phyloP scores from a whole-genome alignment of 345 rosid genomes.

The Erucastrum elatum region DNA sequence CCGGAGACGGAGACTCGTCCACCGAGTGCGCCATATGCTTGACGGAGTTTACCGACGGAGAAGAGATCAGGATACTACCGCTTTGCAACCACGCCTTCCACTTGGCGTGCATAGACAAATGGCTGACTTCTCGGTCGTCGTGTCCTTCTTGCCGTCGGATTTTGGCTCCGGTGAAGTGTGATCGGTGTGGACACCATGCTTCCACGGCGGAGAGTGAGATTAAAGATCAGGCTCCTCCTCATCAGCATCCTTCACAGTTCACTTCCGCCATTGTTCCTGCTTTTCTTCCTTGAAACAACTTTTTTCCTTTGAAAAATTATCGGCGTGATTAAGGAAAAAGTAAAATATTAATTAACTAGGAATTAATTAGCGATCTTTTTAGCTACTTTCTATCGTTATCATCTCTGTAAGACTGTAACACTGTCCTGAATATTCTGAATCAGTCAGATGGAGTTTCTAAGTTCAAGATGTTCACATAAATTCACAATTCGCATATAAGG shows the following conservation, averaged over 20 bases:
- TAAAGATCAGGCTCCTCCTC: constrained; percentile 30
- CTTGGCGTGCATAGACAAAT: constrained; percentile 60
- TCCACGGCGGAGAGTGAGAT: constrained; percentile 29
- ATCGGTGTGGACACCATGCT: constrained; percentile 34
- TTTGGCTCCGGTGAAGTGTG: constrained; percentile 41
- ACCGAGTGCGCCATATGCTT: constrained; percentile 66
- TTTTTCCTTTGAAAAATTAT: not conserved
- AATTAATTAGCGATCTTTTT: constrained; percentile 27
- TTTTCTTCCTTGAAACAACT: constrained; percentile 34
- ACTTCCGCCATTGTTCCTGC: constrained; percentile 34
- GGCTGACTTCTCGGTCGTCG: constrained; percentile 61
- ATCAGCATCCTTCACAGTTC: constrained; percentile 30
- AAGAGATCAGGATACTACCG: constrained; percentile 57
- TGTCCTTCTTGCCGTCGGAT: constrained; percentile 74
- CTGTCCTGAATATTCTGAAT: constrained; percentile 5
- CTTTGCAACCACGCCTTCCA: constrained; percentile 66
- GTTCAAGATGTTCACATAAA: not conserved
- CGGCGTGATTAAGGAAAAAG: constrained; percentile 18
- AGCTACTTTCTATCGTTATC: not conserved
- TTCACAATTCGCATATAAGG: not conserved
- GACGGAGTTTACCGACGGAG: constrained; percentile 53
- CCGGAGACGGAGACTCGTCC: constrained; percentile 22
- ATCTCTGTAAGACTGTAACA: constrained; percentile 15
- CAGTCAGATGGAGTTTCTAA: constrained; percentile 10
- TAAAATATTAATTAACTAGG: constrained; percentile 27